Evolutionary conservation across 257 asterid genomes (phyloP), one percentile per base, ranked within the genome.

Genomic region (Thymus quinquecostatus): DNA sequence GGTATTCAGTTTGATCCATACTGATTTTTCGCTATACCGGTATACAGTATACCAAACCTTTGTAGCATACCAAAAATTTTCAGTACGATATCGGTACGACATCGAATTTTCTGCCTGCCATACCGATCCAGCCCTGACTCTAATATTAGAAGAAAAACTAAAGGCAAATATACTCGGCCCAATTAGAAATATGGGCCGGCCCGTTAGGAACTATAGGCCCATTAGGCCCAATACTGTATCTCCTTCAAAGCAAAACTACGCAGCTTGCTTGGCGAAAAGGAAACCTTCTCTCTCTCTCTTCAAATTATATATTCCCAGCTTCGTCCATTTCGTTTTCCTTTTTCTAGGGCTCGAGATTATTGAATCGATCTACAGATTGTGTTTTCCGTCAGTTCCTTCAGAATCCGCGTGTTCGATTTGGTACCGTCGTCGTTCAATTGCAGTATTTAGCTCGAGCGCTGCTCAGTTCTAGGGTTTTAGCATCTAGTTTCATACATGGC

Each of bases 401-500:
- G 43, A 58, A 2, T 47, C 50, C 5, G 34, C 10, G 47, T 27
- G 60, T 57, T 65, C 40, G 12, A 43, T 58, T 72, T 47, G 54
- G 34, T 11, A 29, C 27, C 2, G 4, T 4, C 21, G 29, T 66
- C 49, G 71, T 51, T 43, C 49, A 10, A 34, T 60, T 48, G 38
- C 1, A 28, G 60, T n/a, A 12, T 27, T 71, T 60, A 33, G 53
- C 27, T 51, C 53, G 60, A 69, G 2, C 34, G 49, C 8, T 49
- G 28, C 36, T 61, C 73, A 9, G 72, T 36, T 70, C 54, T 75
- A 78, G 86, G 81, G 65, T 78, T 85, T 78, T 69, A 68, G 73
- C 38, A 73, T 72, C 63, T n/a, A 12, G 41, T 50, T 38, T 56
- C 38, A 71, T 66, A 48, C 64, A 79, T 83, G 87, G 84, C 80